Base-by-base conservation (phyloP, 768 basidiomycete species). In the Wakefieldia striispora region DNA sequence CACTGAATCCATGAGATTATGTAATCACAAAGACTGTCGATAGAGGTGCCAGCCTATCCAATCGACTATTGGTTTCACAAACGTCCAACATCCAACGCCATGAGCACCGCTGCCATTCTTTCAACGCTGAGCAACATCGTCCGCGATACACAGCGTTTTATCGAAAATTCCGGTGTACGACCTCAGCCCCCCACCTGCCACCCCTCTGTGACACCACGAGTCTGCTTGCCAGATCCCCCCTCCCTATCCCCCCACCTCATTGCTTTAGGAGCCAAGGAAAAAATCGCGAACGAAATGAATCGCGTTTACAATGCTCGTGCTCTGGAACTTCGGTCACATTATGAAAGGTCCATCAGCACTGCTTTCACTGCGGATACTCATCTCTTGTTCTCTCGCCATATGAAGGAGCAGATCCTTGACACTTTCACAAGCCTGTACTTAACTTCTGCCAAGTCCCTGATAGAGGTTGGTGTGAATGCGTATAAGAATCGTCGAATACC, bases 181-280 rank as follows among this genome's bases (percentile, higher is more conserved):
- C 29, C 29, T 29, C 29, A 29, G 29, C 29, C 11, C 11, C 1
- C 6, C 13, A 29, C 29, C 10, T 23, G 23, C 23, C 29, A 4
- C 29, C 29, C 29, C 3, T 2, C 42, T 10, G 16, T 11, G 7
- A 26, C 13, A 51, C 23, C 35, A 1, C 24, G 12, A 13, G 21
- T 45, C 34, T 14, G 23, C 44, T 35, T 55, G 27, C 54, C 54
- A 5, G 40, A 55, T 6, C 27, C 54, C 0, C 53, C 52, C 2
- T n/a, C 54, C 10, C 16, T 55, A 9, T 41, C 9, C 3, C 37
- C 37, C 0, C 24, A 37, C 3, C 53, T 55, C 0, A 3, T 54
- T 1, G 20, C 36, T 12, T 17, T 35, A 12, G 54, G 54, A 13
- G 53, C 45, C 3, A 2, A 4, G 20, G 33, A 40, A 1, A 42